Evolutionary conservation across 306 rosid species (phyloP), one percentile per base, ranked within the genome.

Genomic region (Cicer judaicum): DNA sequence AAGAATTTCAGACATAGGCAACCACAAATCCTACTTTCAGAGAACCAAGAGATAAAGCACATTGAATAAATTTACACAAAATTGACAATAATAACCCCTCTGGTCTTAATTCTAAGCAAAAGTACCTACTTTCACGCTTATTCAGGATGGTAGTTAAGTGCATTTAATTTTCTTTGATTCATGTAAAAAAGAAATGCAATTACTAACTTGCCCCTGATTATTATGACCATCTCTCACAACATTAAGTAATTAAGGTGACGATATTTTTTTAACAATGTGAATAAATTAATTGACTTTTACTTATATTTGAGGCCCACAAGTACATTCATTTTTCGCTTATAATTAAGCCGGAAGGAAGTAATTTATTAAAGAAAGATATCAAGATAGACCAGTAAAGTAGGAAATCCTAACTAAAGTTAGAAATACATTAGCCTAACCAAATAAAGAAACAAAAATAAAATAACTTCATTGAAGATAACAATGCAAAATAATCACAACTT

Each of bases 351-450:
- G 36, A 3, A 29, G 36, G 36, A 29, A 29, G 36, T 29, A 67
- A 8, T 43, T 76, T 55, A 41, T 21, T 3, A 7, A 14, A 65
- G 12, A 24, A 24, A 53, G 18, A 42, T 42, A 16, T 47, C 66
- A 39, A 19, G 14, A 70, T 59, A 61, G 16, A 48, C 18, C 43
- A 48, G 18, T 48, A 70, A 56, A 39, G 18, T 48, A 70, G 65
- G 24, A n/a, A 61, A 61, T 49, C 47, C 64, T 78, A 61, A 60
- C 41, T 62, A 63, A 64, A 54, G 61, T 60, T 62, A 64, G 54
- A 65, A 49, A 68, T 48, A 69, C 46, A 60, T 24, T 54, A 61
- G 41, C 44, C 39, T 50, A 39, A 61, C 49, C 40, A 60, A 49
- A 56, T 55, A 15, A 46, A 15, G 34, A 77, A 68, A 16, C 49